Percentiles rank a stretch among this genome's conserved stretches.
These are phyloP conservation scores for Asterionellopsis glacialis DNA, from an alignment of 108 stramenopile genomes.

Conservation along the genomic window DNA sequence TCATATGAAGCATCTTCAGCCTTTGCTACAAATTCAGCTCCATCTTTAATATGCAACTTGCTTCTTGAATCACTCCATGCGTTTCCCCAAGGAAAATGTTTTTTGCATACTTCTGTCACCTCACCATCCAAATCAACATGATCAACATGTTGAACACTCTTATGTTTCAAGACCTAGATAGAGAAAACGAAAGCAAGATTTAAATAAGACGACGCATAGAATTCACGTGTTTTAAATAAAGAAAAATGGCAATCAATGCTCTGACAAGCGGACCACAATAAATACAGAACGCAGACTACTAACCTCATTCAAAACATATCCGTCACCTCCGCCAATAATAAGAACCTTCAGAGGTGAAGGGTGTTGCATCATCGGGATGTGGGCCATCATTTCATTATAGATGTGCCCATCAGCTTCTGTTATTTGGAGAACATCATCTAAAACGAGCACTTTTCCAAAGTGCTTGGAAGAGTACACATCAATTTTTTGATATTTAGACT, in stretches of 20 bases:
- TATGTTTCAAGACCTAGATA: constrained; percentile 47
- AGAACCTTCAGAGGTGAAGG: constrained; percentile 38
- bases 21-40: constrained; percentile 57
- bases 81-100: constrained; percentile 60
- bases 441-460: constrained; percentile 59
- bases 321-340: constrained; percentile 76
- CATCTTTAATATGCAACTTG: constrained; percentile 58
- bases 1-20: constrained; percentile 45
- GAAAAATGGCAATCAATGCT: too few species aligned
- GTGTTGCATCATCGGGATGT: constrained; percentile 74
- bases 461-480: constrained; percentile 53
- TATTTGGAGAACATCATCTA: constrained; percentile 68
- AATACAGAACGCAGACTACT: too few species aligned
- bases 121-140: constrained; percentile 78
- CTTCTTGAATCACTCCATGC: constrained; percentile 74
- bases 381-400: constrained; percentile 87
- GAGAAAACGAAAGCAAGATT: neutral
- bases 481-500: constrained; percentile 60
- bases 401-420: constrained; percentile 70
- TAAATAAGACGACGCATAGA: neutral
- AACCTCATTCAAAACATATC: constrained; percentile 44
- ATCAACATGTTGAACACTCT: constrained; percentile 53
- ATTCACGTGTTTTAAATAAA: too few species aligned
- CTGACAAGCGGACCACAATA: too few species aligned
- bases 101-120: constrained; percentile 56